Conservation (phyloP, 768 basidiomycete species). For the Melanogaster broomeanus region DNA sequence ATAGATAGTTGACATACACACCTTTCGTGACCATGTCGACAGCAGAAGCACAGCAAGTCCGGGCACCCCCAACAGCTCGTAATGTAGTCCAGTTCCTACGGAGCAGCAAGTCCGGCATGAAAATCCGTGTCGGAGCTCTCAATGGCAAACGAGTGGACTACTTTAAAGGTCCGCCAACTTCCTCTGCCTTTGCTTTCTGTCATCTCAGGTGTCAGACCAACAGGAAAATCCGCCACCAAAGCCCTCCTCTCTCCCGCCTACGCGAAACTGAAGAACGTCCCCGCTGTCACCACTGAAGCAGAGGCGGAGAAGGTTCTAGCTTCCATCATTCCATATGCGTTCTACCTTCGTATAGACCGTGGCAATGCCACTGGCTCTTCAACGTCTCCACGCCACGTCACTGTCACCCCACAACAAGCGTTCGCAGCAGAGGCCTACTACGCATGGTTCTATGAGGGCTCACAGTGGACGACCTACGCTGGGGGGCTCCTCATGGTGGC, state of each 20-base stretch:
- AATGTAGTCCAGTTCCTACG: conserved; percentile 88
- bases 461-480: conserved; percentile 90
- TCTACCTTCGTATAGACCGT: conserved; percentile 90
- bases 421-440: conserved; percentile 85
- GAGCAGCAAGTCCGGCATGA: conserved; percentile 83
- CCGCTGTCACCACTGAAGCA: conserved; percentile 69
- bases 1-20: conserved; percentile 1
- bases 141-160: conserved; percentile 96
- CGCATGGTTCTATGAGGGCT: conserved; percentile 96
- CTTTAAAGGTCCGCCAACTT: conserved; percentile 81
- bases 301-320: conserved; percentile 72
- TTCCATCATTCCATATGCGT: conserved; percentile 78
- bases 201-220: not conserved
- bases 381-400: conserved; percentile 69
- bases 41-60: conserved; percentile 68
- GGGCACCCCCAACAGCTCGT: conserved; percentile 77
- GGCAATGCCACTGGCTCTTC: conserved; percentile 52
- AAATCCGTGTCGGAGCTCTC: conserved; percentile 85
- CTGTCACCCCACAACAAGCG: conserved; percentile 75
- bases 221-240: conserved; percentile 93
- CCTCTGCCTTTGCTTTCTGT: not conserved
- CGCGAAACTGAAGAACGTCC: conserved; percentile 79
- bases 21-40: conserved; percentile 33
- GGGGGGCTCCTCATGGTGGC: conserved; percentile 90
- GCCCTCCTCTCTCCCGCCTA: conserved; percentile 93